Evolutionary conservation across 2,329 filamentous ascomycete genomes (phyloP), one percentile per base, ranked within the genome.

Genomic region (Corynespora cassiicola): DNA sequence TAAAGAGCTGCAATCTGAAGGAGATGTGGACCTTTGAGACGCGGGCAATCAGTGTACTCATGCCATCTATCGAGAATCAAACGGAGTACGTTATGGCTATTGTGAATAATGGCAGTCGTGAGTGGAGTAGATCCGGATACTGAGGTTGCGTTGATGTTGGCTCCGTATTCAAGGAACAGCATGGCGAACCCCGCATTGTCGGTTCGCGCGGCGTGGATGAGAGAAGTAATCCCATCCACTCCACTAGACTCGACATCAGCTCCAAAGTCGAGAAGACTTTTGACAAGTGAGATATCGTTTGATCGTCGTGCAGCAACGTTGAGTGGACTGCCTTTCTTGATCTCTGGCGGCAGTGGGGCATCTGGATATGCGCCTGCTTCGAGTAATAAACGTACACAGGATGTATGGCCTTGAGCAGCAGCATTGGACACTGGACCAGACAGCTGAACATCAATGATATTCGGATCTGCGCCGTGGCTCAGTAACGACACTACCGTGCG

Each of bases 11-110:
- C 42, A 10, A 61, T 46, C 9, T 60, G 32, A 12, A 68, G 48
- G 12, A 65, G 47, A 45, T 61, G 47, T 10, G 62, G 59, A 7
- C 61, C 61, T 21, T 50, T 56, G 5, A 68, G 47, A 9, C 58
- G 59, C n/a, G 63, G 62, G 35, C 62, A 66, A 23, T 51, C 50
- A 16, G 49, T 54, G 39, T 67, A 68, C 36, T 69, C 62, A 20
- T 58, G 50, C 62, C 65, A 68, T 12, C 61, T 52, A 22, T 69
- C 63, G 8, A 69, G 56, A 17, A 69, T 52, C 5, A 69, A 50
- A 5, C 52, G 39, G 10, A 69, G 52, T 12, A 66, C 57, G 24
- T 58, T 50, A 35, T 69, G 65, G 31, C 57, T 68, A 32, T 69
- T 69, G 44, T 63, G 53, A 5, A 45, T 59, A 36, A 68, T 65